Evolutionary conservation across 805 yeast genomes (phyloP).

Genomic region (Teunomyces barrocoloradensis): DNA sequence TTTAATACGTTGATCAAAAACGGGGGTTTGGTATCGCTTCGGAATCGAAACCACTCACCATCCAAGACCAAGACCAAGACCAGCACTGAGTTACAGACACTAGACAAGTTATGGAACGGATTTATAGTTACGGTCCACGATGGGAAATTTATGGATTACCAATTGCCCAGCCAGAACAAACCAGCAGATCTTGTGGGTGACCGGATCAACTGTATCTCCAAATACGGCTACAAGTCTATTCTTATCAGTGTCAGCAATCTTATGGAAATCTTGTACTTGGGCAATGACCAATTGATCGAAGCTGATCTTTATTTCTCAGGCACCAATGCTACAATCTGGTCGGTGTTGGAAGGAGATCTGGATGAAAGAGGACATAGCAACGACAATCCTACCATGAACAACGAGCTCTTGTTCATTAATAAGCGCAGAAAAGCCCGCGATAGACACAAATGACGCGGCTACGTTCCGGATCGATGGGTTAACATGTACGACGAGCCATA

Average conservation of each 20-base stretch:
- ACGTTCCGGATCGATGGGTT: neutral
- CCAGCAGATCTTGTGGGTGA: slow-evolving; percentile 46
- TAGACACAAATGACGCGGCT: neutral
- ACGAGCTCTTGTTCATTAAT: slow-evolving; percentile 52
- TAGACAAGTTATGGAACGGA: slow-evolving; percentile 62
- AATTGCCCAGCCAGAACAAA: slow-evolving; percentile 49
- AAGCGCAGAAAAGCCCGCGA: slow-evolving; percentile 30
- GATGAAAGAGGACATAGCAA: neutral
- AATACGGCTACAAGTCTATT: slow-evolving; percentile 76
- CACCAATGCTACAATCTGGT: slow-evolving; percentile 29
- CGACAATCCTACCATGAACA: slow-evolving; percentile 26
- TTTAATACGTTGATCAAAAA: slow-evolving; percentile 8
- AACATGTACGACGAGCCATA: no score
- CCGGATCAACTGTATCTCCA: slow-evolving; percentile 58
- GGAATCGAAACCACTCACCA: slow-evolving; percentile 13
- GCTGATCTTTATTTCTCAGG: slow-evolving; percentile 49
- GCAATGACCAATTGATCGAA: slow-evolving; percentile 69
- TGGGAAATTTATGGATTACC: slow-evolving; percentile 60
- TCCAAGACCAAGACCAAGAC: neutral
- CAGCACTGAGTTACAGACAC: slow-evolving; percentile 3
- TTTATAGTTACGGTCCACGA: slow-evolving; percentile 66
- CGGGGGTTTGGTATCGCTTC: slow-evolving; percentile 18
- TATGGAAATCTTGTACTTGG: slow-evolving; percentile 70
- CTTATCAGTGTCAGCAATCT: slow-evolving; percentile 72
- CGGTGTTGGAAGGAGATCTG: slow-evolving; percentile 13